Percentiles rank a stretch among this genome's conserved stretches.
Evolutionary conservation across 768 basidiomycete species (phyloP).

Genomic region (Suillus spraguei): DNA sequence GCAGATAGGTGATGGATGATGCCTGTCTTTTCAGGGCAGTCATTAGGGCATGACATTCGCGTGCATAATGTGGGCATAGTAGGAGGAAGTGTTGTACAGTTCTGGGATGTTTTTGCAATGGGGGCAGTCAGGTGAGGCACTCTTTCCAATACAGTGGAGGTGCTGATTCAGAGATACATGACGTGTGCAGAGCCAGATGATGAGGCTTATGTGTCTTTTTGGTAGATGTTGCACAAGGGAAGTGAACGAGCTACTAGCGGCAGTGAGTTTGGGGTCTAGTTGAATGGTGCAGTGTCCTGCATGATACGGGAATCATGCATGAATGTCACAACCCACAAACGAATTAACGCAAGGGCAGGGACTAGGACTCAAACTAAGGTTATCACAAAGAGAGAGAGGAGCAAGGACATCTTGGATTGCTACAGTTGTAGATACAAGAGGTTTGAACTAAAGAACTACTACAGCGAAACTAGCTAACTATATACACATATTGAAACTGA

Average conservation of each 20-base stretch:
- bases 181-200: constrained; percentile 34
- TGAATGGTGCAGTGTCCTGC: too few species aligned
- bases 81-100: constrained; percentile 32
- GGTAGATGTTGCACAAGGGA: constrained; percentile 14
- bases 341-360: too few species aligned
- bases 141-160: constrained; percentile 29
- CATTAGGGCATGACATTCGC: neutral
- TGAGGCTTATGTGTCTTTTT: constrained; percentile 20
- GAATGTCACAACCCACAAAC: too few species aligned
- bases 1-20: too few species aligned
- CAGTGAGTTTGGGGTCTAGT: neutral
- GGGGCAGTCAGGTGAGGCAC: constrained; percentile 28
- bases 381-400: too few species aligned
- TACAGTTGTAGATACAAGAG: too few species aligned
- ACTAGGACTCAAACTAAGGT: too few species aligned
- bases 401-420: too few species aligned
- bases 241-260: constrained; percentile 3
- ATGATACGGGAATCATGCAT: neutral
- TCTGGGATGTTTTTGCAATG: constrained; percentile 26
- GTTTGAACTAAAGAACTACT: too few species aligned
- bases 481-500: too few species aligned
- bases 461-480: too few species aligned
- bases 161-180: constrained; percentile 37
- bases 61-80: constrained; percentile 25
- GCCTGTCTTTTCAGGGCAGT: too few species aligned